Evolutionary conservation across 768 basidiomycete species (phyloP).

Genomic region (Leccinum disarticulatum): DNA sequence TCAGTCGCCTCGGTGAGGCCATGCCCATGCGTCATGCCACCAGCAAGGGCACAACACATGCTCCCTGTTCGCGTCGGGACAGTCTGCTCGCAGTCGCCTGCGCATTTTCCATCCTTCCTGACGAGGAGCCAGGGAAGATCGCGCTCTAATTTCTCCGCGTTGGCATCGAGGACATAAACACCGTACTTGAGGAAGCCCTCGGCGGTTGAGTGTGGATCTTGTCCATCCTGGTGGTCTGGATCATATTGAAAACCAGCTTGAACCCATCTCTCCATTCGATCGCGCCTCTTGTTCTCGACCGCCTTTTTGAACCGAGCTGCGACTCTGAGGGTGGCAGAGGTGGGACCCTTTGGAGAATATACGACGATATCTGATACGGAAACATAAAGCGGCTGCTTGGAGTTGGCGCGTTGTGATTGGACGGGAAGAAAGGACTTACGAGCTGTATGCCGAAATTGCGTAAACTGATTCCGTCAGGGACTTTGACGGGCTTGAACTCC

Average conservation of each 20-base stretch:
- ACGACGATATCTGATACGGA: constrained; percentile 89
- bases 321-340: constrained; percentile 53
- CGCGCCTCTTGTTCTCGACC: constrained; percentile 53
- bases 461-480: constrained; percentile 80
- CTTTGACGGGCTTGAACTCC: constrained; percentile 67
- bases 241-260: constrained; percentile 17
- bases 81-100: constrained; percentile 20
- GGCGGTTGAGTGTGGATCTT: constrained; percentile 23
- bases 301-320: constrained; percentile 68
- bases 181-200: constrained; percentile 33
- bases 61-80: background rate
- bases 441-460: constrained; percentile 90
- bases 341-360: constrained; percentile 71
- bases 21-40: constrained; percentile 14
- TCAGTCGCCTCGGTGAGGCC: constrained; percentile 36
- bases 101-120: constrained; percentile 29
- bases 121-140: constrained; percentile 31
- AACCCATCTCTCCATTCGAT: constrained; percentile 38
- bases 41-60: background rate
- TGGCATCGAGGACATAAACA: constrained; percentile 33
- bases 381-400: constrained; percentile 70
- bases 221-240: constrained; percentile 5
- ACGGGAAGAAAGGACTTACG: constrained; percentile 46
- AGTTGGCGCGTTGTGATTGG: constrained; percentile 6
- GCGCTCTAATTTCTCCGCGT: constrained; percentile 25